Conservation (phyloP, 1,139 yeast species). For the Geotrichum fermentans region DNA sequence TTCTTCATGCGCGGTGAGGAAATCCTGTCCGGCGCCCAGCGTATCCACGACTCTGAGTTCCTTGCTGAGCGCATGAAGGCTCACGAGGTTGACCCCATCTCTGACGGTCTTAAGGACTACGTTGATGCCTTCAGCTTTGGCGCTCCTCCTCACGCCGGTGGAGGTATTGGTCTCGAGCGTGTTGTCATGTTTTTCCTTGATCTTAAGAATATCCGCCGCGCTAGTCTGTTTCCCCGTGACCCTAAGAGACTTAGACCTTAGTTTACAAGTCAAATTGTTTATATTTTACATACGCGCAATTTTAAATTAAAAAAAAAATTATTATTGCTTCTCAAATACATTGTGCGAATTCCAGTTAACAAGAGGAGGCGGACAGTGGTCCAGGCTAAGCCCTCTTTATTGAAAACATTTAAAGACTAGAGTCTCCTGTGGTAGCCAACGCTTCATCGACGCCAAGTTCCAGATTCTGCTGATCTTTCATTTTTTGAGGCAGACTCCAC, state of each 20-base stretch:
- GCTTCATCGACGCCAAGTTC: too few relatives aligned
- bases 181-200: constrained; percentile 97
- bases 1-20: constrained; percentile 99
- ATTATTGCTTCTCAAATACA: too few relatives aligned
- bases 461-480: too few relatives aligned
- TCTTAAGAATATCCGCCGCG: constrained; percentile 94
- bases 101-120: constrained; percentile 83
- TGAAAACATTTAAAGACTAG: too few relatives aligned
- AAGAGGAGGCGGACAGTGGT: too few relatives aligned
- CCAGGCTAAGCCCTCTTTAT: too few relatives aligned
- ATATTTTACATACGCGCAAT: neutral
- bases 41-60: constrained; percentile 88
- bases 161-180: constrained; percentile 98
- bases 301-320: too few relatives aligned
- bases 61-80: constrained; percentile 74
- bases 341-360: too few relatives aligned
- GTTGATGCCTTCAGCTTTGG: constrained; percentile 90
- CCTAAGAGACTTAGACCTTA: constrained; percentile 86
- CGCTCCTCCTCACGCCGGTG: constrained; percentile 99
- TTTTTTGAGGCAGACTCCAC: too few relatives aligned
- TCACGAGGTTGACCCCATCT: constrained; percentile 75
- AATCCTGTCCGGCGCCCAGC: constrained; percentile 97
- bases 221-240: constrained; percentile 97
- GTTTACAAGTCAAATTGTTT: neutral
- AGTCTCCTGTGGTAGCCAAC: too few relatives aligned